Percentiles rank a stretch among this genome's conserved stretches.
Conservation (phyloP, 495 filamentous ascomycete species). For the Terfezia boudieri region DNA sequence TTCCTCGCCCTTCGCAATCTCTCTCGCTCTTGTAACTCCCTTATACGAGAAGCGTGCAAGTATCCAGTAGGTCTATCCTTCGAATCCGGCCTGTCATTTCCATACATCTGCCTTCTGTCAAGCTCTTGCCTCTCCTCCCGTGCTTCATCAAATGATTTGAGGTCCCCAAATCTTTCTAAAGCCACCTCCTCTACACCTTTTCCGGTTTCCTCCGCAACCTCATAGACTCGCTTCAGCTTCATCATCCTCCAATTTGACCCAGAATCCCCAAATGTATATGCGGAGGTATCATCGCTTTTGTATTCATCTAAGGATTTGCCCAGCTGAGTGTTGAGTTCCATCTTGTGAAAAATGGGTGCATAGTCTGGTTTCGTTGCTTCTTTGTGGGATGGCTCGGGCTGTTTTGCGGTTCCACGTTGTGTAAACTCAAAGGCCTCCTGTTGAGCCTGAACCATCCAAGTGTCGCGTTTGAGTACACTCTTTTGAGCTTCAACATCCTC, state of each 20-base stretch:
- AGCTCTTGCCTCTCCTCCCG: slow-evolving; percentile 87
- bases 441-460: slow-evolving; percentile 85
- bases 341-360: slow-evolving; percentile 54
- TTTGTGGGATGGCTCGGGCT: slow-evolving; percentile 18
- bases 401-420: slow-evolving; percentile 37
- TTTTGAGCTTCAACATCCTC: slow-evolving; percentile 8
- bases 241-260: slow-evolving; percentile 93
- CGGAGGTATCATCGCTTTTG: slow-evolving; percentile 26
- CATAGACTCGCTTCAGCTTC: slow-evolving; percentile 69
- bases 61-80: slow-evolving; percentile 81
- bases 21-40: slow-evolving; percentile 19
- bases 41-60: slow-evolving; percentile 28
- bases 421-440: slow-evolving; percentile 67
- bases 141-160: slow-evolving; percentile 77
- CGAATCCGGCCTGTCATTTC: slow-evolving; percentile 51
- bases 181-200: slow-evolving; percentile 58
- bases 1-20: slow-evolving; percentile 21
- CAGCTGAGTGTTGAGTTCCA: slow-evolving; percentile 58
- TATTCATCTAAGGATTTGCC: slow-evolving; percentile 31
- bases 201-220: slow-evolving; percentile 50
- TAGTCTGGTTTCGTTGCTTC: slow-evolving; percentile 35
- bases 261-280: slow-evolving; percentile 73
- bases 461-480: slow-evolving; percentile 38
- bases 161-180: slow-evolving; percentile 52
- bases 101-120: slow-evolving; percentile 65